A percentile compares a stretch with the other conserved stretches of the same genome.
These are phyloP conservation scores for Picea sitchensis DNA, from an alignment of 75 land plant genomes.

Conservation along the genomic window DNA sequence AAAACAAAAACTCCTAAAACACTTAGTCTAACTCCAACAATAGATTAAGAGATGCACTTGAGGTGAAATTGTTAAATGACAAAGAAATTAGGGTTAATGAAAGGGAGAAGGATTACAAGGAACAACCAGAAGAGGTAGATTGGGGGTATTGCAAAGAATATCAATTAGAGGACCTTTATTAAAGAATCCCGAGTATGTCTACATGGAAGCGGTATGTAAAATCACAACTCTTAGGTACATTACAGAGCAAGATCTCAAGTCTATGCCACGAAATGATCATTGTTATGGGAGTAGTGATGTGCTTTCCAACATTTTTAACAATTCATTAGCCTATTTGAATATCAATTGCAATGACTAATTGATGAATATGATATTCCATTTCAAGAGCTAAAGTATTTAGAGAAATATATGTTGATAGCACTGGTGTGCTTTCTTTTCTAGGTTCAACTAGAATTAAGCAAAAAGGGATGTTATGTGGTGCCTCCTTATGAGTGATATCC, in stretches of 20 bases:
- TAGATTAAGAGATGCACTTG: too few relatives aligned
- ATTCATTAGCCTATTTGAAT: too few relatives aligned
- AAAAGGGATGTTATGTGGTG: conserved; percentile 86
- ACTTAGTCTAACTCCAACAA: too few relatives aligned
- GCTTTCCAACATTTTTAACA: conserved; percentile 17
- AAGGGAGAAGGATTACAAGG: too few relatives aligned
- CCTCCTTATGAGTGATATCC: conserved; percentile 66
- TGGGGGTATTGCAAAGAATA: too few relatives aligned
- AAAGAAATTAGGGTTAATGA: too few relatives aligned
- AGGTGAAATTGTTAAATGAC: too few relatives aligned
- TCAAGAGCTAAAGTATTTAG: conserved; percentile 19
- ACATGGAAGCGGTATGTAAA: conserved; percentile 23
- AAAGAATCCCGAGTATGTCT: conserved; percentile 16
- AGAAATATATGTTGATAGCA: conserved; percentile 54
- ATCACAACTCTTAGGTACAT: conserved; percentile 8
- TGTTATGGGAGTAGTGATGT: conserved; percentile 23
- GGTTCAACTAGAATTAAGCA: conserved; percentile 41
- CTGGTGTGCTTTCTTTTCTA: conserved; percentile 66
- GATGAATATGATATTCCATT: too few relatives aligned
- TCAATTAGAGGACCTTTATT: not conserved
- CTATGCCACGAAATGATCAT: conserved; percentile 15
- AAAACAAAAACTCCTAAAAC: too few relatives aligned
- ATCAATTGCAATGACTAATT: too few relatives aligned
- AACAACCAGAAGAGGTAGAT: too few relatives aligned
- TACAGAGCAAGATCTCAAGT: conserved; percentile 18